Percentiles rank a stretch among this genome's conserved stretches.
These are phyloP conservation scores for Tetramitus jugosus DNA, from an alignment of 208 protist genomes.

Conservation along the genomic window DNA sequence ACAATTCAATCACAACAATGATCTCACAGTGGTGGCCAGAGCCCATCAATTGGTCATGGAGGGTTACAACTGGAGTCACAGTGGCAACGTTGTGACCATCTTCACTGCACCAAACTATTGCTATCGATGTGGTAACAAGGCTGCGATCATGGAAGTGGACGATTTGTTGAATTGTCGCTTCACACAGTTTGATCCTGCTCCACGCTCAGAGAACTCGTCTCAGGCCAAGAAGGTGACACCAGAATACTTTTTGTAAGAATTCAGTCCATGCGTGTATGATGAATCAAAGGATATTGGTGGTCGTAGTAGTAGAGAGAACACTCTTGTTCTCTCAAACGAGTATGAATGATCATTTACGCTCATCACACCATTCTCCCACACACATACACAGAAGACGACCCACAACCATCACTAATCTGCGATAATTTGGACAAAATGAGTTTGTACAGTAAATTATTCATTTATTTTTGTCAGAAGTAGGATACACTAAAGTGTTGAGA, in stretches of 20 bases:
- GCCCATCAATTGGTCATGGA: slow-evolving; percentile 96
- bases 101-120: slow-evolving; percentile 99
- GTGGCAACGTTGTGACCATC: slow-evolving; percentile 95
- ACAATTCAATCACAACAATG: slow-evolving; percentile 96
- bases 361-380: too few species aligned
- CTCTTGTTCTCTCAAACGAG: too few species aligned
- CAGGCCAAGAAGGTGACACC: slow-evolving; percentile 92
- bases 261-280: too few species aligned
- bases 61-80: slow-evolving; percentile 95
- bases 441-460: too few species aligned
- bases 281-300: too few species aligned
- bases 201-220: slow-evolving; percentile 89
- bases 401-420: too few species aligned
- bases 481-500: too few species aligned
- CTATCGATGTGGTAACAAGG: slow-evolving; percentile 93
- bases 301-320: too few species aligned
- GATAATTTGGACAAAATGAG: too few species aligned
- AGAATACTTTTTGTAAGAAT: slow-evolving; percentile 94
- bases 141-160: slow-evolving; percentile 94
- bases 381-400: too few species aligned
- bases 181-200: slow-evolving; percentile 97
- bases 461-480: too few species aligned
- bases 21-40: slow-evolving; percentile 84
- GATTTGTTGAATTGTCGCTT: slow-evolving; percentile 96
- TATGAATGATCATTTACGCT: too few species aligned